Evolutionary conservation across 306 rosid genomes (phyloP).

Genomic region (Rubus parviflorus): DNA sequence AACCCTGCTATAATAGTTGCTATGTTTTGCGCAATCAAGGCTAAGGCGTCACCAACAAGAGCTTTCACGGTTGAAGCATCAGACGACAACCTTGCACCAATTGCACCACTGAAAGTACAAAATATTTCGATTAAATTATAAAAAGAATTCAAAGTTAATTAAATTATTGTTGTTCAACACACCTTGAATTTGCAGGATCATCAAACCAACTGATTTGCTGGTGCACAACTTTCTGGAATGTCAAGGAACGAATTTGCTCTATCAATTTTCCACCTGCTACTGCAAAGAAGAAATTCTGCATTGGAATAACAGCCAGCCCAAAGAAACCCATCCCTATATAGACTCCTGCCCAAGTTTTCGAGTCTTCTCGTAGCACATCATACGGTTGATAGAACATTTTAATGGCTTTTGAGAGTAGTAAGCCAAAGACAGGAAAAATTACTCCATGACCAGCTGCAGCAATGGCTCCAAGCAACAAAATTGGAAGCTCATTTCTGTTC

Average conservation of each 20-base stretch:
- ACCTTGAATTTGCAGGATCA: slow-evolving; percentile 90
- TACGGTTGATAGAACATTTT: slow-evolving; percentile 60
- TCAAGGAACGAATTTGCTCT: slow-evolving; percentile 65
- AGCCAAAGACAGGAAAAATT: slow-evolving; percentile 67
- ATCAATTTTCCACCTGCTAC: slow-evolving; percentile 83
- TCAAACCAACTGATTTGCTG: slow-evolving; percentile 89
- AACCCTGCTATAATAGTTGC: slow-evolving; percentile 58
- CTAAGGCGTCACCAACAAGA: slow-evolving; percentile 83
- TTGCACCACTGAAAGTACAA: slow-evolving; percentile 55
- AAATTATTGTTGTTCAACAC: background rate
- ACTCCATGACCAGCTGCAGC: slow-evolving; percentile 66
- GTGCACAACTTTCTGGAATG: slow-evolving; percentile 76
- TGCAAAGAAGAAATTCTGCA: slow-evolving; percentile 61
- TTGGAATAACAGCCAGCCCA: slow-evolving; percentile 36
- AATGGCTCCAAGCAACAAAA: slow-evolving; percentile 58
- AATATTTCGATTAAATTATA: background rate
- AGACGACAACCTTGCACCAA: slow-evolving; percentile 82
- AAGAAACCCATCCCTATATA: slow-evolving; percentile 56
- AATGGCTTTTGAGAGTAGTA: slow-evolving; percentile 69
- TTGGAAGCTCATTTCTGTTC: slow-evolving; percentile 70
- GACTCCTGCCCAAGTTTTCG: slow-evolving; percentile 61
- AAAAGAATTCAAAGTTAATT: background rate
- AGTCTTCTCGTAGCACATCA: slow-evolving; percentile 47
- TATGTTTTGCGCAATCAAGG: slow-evolving; percentile 62
- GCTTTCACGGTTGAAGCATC: slow-evolving; percentile 72